A percentile compares a stretch with the other conserved stretches of the same genome.
These are phyloP conservation scores for Astrothelium subdiscretum DNA, from an alignment of 495 filamentous ascomycete species.

Conservation along the genomic window DNA sequence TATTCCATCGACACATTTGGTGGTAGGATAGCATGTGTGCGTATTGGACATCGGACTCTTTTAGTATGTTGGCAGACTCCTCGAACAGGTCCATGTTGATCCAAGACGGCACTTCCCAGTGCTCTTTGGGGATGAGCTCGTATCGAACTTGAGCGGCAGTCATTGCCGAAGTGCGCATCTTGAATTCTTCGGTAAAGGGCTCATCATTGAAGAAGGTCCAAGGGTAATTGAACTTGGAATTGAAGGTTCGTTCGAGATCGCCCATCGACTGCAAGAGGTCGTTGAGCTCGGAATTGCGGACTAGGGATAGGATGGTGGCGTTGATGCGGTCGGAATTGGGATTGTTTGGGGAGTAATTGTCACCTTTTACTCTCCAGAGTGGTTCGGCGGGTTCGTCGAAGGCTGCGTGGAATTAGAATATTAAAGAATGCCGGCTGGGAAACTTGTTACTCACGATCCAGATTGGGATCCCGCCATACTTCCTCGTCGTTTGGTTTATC, in stretches of 20 bases:
- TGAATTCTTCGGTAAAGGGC: slow-evolving; percentile 87
- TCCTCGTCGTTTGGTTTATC: slow-evolving; percentile 35
- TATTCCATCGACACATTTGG: slow-evolving; percentile 99
- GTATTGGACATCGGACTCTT: slow-evolving; percentile 82
- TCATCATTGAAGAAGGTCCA: slow-evolving; percentile 99
- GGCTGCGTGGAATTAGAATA: slow-evolving; percentile 36
- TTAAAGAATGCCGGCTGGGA: background rate
- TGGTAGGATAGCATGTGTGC: slow-evolving; percentile 81
- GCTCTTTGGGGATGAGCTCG: slow-evolving; percentile 81
- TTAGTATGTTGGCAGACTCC: slow-evolving; percentile 72
- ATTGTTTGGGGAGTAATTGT: slow-evolving; percentile 65
- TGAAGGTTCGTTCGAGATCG: slow-evolving; percentile 92
- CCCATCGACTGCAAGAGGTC: slow-evolving; percentile 77
- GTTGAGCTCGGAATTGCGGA: slow-evolving; percentile 78
- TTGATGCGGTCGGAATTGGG: slow-evolving; percentile 71
- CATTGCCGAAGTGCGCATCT: slow-evolving; percentile 56
- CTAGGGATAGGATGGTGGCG: slow-evolving; percentile 85
- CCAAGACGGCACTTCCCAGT: slow-evolving; percentile 89
- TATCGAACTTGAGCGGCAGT: slow-evolving; percentile 81
- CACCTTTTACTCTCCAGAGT: slow-evolving; percentile 49
- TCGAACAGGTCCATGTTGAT: slow-evolving; percentile 77
- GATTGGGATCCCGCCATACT: slow-evolving; percentile 62
- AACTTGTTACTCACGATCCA: slow-evolving; percentile 57
- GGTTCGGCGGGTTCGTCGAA: slow-evolving; percentile 71
- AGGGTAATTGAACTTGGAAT: slow-evolving; percentile 97